phyloP scores from a whole-genome alignment of 345 rosid species.

The Eucalyptus curtisii region DNA sequence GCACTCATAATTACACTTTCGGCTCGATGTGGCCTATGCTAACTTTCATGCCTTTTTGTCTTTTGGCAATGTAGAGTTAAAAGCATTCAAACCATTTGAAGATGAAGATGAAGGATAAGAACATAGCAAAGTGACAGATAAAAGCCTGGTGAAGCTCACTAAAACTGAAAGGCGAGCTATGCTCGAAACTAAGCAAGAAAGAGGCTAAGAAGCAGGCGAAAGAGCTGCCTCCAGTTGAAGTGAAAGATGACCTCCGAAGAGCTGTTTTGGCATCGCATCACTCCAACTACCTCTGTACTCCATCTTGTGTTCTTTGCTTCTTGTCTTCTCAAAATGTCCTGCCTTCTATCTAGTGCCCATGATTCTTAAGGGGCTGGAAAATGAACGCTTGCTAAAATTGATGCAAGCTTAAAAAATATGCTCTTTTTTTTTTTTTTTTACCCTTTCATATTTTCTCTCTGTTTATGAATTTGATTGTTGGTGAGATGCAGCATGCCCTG shows the following conservation, averaged over 20 bases:
- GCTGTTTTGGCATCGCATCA: constrained; percentile 49
- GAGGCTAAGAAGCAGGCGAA: constrained; percentile 63
- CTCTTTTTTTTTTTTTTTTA: neutral
- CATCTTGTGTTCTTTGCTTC: neutral
- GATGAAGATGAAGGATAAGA: constrained; percentile 9
- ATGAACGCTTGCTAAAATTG: neutral
- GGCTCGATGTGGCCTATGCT: neutral
- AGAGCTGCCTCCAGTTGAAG: constrained; percentile 25
- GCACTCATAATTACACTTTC: neutral
- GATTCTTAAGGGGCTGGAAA: neutral
- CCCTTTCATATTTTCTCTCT: neutral
- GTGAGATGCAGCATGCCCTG: neutral
- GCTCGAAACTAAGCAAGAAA: constrained; percentile 53
- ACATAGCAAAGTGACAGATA: constrained; percentile 1
- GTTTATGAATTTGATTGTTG: neutral
- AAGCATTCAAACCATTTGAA: neutral
- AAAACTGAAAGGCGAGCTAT: constrained; percentile 73
- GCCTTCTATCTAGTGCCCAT: neutral
- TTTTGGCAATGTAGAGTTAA: constrained; percentile 19
- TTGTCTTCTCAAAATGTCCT: neutral
- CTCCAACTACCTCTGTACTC: neutral
- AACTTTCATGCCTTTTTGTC: neutral
- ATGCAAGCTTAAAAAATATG: neutral
- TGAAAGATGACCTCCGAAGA: constrained; percentile 45
- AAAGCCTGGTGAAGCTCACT: constrained; percentile 25